Conservation (phyloP, 768 basidiomycete species). For the Paxillus involutus region DNA sequence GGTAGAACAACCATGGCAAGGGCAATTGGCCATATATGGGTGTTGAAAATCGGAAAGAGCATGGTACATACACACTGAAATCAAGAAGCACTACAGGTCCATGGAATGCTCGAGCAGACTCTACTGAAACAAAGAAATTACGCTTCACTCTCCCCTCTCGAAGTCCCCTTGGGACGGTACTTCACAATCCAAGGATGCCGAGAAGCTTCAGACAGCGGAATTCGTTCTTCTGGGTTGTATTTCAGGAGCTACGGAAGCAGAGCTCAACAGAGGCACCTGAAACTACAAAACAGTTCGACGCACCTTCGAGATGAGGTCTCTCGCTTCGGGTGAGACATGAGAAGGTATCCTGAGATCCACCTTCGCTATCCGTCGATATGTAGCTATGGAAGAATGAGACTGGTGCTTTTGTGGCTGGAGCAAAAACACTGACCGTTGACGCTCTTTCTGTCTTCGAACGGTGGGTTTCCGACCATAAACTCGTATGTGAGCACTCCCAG, state of each 20-base stretch:
- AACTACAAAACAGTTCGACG: not conserved
- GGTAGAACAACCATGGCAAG: too few species aligned
- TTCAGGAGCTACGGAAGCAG: conserved; percentile 64
- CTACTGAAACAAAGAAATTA: not conserved
- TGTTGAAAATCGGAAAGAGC: not conserved
- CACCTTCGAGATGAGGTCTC: conserved; percentile 46
- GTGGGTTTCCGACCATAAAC: conserved; percentile 81
- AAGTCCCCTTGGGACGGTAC: conserved; percentile 52
- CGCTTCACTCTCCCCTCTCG: conserved; percentile 25
- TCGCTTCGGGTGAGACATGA: conserved; percentile 43
- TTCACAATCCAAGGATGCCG: conserved; percentile 86
- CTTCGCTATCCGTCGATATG: conserved; percentile 84
- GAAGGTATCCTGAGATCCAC: conserved; percentile 68
- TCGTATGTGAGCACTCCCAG: conserved; percentile 96
- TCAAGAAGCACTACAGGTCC: not conserved
- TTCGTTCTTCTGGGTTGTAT: conserved; percentile 74
- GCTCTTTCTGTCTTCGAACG: conserved; percentile 84
- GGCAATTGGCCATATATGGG: too few species aligned
- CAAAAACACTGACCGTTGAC: conserved; percentile 58
- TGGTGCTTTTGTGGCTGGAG: not conserved
- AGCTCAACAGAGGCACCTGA: conserved; percentile 9
- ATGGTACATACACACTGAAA: not conserved
- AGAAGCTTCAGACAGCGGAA: conserved; percentile 73
- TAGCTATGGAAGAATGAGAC: conserved; percentile 49
- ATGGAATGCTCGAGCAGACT: not conserved